These are phyloP conservation scores for Hyaloscypha bicolor DNA, from an alignment of 495 filamentous ascomycete genomes.

Conservation along the genomic window DNA sequence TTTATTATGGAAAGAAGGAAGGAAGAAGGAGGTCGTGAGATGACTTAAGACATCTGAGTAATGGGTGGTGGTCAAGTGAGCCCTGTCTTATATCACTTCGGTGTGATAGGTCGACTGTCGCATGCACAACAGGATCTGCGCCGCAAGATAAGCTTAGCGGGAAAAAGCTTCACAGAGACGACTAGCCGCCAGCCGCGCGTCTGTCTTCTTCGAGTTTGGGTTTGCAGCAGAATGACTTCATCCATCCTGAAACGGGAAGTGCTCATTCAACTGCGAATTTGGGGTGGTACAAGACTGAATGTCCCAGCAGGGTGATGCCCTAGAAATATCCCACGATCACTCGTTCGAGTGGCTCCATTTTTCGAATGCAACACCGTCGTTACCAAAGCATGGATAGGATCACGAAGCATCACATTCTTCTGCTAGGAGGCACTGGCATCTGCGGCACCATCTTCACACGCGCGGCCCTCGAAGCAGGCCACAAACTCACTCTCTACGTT, in stretches of 20 bases:
- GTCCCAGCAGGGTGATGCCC: too few relatives aligned
- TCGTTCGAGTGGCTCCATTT: too few relatives aligned
- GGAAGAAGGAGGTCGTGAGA: constrained; percentile 22
- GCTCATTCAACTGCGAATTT: neutral
- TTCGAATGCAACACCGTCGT: neutral
- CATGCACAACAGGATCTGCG: constrained; percentile 13
- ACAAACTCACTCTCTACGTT: constrained; percentile 24
- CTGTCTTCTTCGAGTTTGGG: neutral
- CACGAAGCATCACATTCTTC: constrained; percentile 22
- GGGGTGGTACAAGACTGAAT: too few relatives aligned
- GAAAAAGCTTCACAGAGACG: neutral
- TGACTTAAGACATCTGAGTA: neutral
- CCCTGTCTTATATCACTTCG: constrained; percentile 9
- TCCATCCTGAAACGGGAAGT: neutral
- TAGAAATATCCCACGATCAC: too few relatives aligned
- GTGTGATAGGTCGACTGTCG: constrained; percentile 10
- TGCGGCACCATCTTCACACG: constrained; percentile 25
- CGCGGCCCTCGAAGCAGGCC: constrained; percentile 26
- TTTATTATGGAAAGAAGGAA: neutral
- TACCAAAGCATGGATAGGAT: neutral
- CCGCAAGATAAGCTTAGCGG: constrained; percentile 14
- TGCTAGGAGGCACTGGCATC: constrained; percentile 26
- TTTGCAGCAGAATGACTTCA: neutral
- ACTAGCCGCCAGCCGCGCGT: neutral
- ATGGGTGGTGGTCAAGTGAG: constrained; percentile 12